Percentiles rank a stretch among this genome's conserved stretches.
phyloP scores from a whole-genome alignment of 768 basidiomycete genomes.

The Boletellus ananiceps region DNA sequence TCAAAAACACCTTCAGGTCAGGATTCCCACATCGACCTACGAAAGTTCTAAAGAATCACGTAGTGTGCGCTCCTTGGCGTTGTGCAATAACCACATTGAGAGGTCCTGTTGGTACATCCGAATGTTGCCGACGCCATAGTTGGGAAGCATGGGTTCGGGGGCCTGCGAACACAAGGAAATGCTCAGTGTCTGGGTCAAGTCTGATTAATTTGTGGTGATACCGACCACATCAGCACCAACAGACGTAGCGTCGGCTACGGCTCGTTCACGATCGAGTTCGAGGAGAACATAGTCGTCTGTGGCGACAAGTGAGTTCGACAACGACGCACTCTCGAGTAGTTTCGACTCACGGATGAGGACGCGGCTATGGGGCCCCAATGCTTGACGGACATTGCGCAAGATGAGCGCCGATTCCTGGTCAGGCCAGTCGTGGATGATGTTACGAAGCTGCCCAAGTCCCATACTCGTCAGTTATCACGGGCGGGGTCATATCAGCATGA shows the following conservation, averaged over 20 bases:
- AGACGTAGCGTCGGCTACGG: slow-evolving; percentile 8
- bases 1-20: slow-evolving; percentile 2
- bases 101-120: slow-evolving; percentile 30
- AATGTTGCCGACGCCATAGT: slow-evolving; percentile 30
- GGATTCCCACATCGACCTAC: slow-evolving; percentile 13
- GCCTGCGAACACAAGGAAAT: slow-evolving; percentile 23
- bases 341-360: slow-evolving; percentile 28
- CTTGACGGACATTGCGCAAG: slow-evolving; percentile 21
- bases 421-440: slow-evolving; percentile 28
- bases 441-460: slow-evolving; percentile 9
- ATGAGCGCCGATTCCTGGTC: slow-evolving; percentile 20
- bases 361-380: slow-evolving; percentile 20
- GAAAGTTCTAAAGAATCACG: slow-evolving; percentile 25
- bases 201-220: not conserved
- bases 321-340: not conserved
- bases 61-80: slow-evolving; percentile 32
- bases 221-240: slow-evolving; percentile 16
- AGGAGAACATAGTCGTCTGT: slow-evolving; percentile 24
- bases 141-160: slow-evolving; percentile 38
- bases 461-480: not conserved
- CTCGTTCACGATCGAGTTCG: slow-evolving; percentile 14
- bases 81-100: slow-evolving; percentile 28
- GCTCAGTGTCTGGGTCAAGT: not conserved
- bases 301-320: not conserved
- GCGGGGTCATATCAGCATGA: not conserved